Percentiles rank a stretch among this genome's conserved stretches.
Evolutionary conservation across 139 green algal species (phyloP).

Genomic region (Diplosphaera chodatii): DNA sequence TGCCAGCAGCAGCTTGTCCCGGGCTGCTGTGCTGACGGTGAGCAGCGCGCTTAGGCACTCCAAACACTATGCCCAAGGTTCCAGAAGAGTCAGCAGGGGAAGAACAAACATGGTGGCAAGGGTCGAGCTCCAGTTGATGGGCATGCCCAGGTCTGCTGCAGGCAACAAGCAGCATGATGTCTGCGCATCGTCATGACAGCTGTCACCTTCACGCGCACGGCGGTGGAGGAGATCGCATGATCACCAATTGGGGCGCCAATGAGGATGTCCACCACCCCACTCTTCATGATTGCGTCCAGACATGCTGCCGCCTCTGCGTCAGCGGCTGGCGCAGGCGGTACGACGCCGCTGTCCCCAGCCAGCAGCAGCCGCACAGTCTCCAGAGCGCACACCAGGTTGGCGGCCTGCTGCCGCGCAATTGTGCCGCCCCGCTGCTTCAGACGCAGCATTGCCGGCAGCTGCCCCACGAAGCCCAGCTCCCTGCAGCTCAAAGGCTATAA

Average conservation of each 20-base stretch:
- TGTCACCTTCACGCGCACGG: conserved; percentile 36
- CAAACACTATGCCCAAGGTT: background rate
- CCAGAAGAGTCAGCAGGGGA: no score
- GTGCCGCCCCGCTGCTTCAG: conserved; percentile 15
- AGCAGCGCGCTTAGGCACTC: conserved; percentile 2
- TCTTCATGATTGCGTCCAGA: conserved; percentile 32
- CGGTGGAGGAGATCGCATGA: conserved; percentile 24
- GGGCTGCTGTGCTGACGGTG: background rate
- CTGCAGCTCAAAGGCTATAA: conserved; percentile 10
- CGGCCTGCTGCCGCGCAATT: conserved; percentile 41
- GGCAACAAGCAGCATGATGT: no score
- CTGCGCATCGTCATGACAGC: no score
- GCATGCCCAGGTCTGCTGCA: no score
- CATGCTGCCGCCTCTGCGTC: conserved; percentile 30
- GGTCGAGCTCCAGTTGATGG: no score
- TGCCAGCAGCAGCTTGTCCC: conserved; percentile 10
- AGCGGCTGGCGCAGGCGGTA: background rate
- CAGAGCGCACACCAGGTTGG: conserved; percentile 59
- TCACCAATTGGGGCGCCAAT: conserved; percentile 16
- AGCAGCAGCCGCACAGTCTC: conserved; percentile 57
- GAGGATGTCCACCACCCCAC: conserved; percentile 32
- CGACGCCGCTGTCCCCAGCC: conserved; percentile 5
- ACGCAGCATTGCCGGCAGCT: conserved; percentile 34
- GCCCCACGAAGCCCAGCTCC: conserved; percentile 46
- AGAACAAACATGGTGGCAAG: no score